phyloP scores from a whole-genome alignment of 306 rosid genomes.

The Trifolium dubium region DNA sequence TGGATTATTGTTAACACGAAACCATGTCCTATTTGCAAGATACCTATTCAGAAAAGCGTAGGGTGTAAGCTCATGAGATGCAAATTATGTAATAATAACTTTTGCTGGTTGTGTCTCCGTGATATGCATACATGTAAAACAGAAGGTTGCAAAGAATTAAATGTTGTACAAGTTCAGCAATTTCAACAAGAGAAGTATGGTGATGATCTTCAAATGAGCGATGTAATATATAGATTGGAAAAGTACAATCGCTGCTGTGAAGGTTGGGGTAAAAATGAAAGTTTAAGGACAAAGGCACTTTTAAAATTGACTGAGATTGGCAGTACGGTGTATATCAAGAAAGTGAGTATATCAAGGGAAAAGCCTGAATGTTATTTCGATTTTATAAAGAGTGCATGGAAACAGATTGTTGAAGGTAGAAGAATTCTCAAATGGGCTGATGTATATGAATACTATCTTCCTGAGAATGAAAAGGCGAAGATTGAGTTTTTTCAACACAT shows the following conservation, averaged over 20 bases:
- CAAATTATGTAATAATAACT: slow-evolving; percentile 4
- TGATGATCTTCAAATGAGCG: slow-evolving; percentile 26
- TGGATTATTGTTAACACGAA: slow-evolving; percentile 37
- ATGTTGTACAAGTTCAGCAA: neutral
- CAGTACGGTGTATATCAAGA: slow-evolving; percentile 33
- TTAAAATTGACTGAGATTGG: slow-evolving; percentile 34
- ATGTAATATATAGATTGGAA: slow-evolving; percentile 50
- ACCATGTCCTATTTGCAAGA: slow-evolving; percentile 27
- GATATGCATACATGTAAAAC: neutral
- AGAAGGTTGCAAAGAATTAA: neutral
- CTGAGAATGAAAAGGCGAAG: slow-evolving; percentile 40
- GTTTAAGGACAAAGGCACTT: slow-evolving; percentile 44
- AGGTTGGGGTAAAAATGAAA: slow-evolving; percentile 61
- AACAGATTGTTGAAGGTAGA: slow-evolving; percentile 58
- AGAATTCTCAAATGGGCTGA: slow-evolving; percentile 62
- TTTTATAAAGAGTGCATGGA: slow-evolving; percentile 54
- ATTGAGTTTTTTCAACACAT: slow-evolving; percentile 39
- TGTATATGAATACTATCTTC: slow-evolving; percentile 59
- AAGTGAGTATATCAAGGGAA: slow-evolving; percentile 28
- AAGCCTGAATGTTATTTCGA: slow-evolving; percentile 44
- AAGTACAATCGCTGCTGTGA: slow-evolving; percentile 63
- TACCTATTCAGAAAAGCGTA: slow-evolving; percentile 19
- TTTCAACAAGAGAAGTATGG: slow-evolving; percentile 33
- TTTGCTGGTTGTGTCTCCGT: slow-evolving; percentile 45
- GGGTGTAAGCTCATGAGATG: slow-evolving; percentile 29